A percentile compares a stretch with the other conserved stretches of the same genome.
These are phyloP conservation scores for Naganishia vaughanmartiniae DNA, from an alignment of 768 basidiomycete species.

Conservation along the genomic window DNA sequence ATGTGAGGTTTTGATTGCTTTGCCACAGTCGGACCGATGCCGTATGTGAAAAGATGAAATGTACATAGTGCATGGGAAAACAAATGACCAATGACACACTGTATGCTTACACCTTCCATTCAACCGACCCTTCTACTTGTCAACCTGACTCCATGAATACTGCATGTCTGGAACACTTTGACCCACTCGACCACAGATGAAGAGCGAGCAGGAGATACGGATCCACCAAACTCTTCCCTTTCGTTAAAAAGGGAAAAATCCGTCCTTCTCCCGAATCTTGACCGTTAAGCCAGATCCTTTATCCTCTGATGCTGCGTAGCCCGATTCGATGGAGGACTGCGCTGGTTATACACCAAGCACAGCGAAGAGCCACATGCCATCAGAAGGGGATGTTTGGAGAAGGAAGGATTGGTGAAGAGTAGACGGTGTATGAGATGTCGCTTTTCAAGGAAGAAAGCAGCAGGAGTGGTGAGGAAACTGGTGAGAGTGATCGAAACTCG, in stretches of 20 bases:
- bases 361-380: slow-evolving; percentile 26
- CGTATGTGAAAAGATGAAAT: not conserved
- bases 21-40: not conserved
- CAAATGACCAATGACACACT: not conserved
- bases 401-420: not conserved
- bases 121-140: not conserved
- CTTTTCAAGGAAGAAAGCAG: not conserved
- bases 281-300: slow-evolving; percentile 24
- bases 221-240: slow-evolving; percentile 13
- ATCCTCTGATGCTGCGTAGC: slow-evolving; percentile 26
- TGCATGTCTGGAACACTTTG: slow-evolving; percentile 29
- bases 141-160: not conserved
- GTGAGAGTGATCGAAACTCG: slow-evolving; percentile 3
- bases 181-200: slow-evolving; percentile 29
- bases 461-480: not conserved
- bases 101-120: not conserved
- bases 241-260: slow-evolving; percentile 16
- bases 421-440: not conserved
- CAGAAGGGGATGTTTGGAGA: slow-evolving; percentile 22
- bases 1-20: not conserved
- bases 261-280: slow-evolving; percentile 11
- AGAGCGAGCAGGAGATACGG: slow-evolving; percentile 31
- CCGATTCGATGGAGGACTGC: slow-evolving; percentile 19
- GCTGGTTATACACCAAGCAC: slow-evolving; percentile 6
- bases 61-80: not conserved